phyloP scores from a whole-genome alignment of 2,329 filamentous ascomycete species.

The Taxawa tesnikishii region DNA sequence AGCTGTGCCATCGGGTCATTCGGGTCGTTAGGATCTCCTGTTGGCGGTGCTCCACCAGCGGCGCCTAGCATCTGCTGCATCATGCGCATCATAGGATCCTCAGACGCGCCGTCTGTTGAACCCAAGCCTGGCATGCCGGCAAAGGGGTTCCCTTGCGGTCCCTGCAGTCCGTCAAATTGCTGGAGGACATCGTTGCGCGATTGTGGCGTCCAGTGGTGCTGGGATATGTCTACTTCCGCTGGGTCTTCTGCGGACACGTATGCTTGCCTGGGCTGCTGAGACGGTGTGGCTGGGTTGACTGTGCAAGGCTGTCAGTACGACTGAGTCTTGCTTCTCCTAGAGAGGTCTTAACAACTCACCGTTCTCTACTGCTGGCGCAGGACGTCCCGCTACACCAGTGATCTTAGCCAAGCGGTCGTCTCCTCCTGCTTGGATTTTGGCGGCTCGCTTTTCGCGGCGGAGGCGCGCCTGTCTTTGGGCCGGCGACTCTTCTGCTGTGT shows the following conservation, averaged over 20 bases:
- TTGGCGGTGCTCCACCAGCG: constrained; percentile 24
- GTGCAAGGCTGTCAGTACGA: constrained; percentile 12
- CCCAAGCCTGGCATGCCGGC: constrained; percentile 13
- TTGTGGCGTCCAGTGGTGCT: constrained; percentile 26
- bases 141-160: constrained; percentile 3
- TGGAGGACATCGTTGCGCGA: constrained; percentile 4
- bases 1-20: constrained; percentile 27
- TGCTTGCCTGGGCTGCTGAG: constrained; percentile 6
- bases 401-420: constrained; percentile 62
- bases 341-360: constrained; percentile 2
- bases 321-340: background rate
- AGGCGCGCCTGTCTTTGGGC: constrained; percentile 52
- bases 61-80: constrained; percentile 59
- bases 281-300: constrained; percentile 12
- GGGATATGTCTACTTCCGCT: constrained; percentile 68
- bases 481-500: constrained; percentile 23
- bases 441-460: constrained; percentile 67
- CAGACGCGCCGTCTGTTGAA: constrained; percentile 18
- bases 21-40: constrained; percentile 15
- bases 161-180: constrained; percentile 1
- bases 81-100: constrained; percentile 64
- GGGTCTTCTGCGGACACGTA: constrained; percentile 45
- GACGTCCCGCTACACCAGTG: constrained; percentile 53
- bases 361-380: constrained; percentile 18
- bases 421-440: constrained; percentile 63